Evolutionary conservation across 495 filamentous ascomycete species (phyloP).

Genomic region (Podospora tetraspora): DNA sequence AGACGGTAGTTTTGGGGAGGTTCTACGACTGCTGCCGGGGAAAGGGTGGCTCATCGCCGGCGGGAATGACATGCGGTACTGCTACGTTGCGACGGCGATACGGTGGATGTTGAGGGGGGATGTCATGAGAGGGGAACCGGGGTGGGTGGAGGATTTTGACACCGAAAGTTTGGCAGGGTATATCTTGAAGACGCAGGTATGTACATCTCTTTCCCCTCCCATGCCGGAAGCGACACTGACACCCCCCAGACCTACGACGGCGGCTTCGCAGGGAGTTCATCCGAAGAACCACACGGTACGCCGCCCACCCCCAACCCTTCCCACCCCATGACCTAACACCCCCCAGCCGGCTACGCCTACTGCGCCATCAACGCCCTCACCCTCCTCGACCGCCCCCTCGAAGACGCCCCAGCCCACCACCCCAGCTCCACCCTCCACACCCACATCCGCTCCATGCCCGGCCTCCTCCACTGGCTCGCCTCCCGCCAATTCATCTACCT

Average conservation of each 20-base stretch:
- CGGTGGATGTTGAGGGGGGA: constrained; percentile 71
- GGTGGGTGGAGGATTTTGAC: constrained; percentile 64
- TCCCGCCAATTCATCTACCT: constrained; percentile 57
- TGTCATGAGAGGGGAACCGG: constrained; percentile 46
- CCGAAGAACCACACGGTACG: constrained; percentile 84
- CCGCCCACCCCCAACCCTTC: background rate
- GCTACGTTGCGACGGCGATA: constrained; percentile 74
- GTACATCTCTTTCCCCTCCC: background rate
- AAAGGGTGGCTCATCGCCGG: constrained; percentile 58
- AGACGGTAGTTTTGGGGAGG: constrained; percentile 90
- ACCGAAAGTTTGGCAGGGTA: constrained; percentile 63
- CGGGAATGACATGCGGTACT: constrained; percentile 78
- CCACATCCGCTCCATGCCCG: constrained; percentile 33
- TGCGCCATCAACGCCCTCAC: constrained; percentile 73
- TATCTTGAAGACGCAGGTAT: constrained; percentile 51
- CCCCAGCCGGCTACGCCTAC: constrained; percentile 77
- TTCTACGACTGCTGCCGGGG: constrained; percentile 47
- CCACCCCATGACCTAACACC: background rate
- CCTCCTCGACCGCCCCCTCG: constrained; percentile 54
- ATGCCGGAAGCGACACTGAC: background rate
- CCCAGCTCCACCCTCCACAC: constrained; percentile 28
- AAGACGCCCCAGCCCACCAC: constrained; percentile 27
- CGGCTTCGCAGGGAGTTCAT: constrained; percentile 74
- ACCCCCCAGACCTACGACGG: constrained; percentile 76
- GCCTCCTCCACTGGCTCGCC: constrained; percentile 43